Evolutionary conservation across 2,329 filamentous ascomycete genomes (phyloP), one percentile per base, ranked within the genome.

Genomic region (Pseudopithomyces chartarum): DNA sequence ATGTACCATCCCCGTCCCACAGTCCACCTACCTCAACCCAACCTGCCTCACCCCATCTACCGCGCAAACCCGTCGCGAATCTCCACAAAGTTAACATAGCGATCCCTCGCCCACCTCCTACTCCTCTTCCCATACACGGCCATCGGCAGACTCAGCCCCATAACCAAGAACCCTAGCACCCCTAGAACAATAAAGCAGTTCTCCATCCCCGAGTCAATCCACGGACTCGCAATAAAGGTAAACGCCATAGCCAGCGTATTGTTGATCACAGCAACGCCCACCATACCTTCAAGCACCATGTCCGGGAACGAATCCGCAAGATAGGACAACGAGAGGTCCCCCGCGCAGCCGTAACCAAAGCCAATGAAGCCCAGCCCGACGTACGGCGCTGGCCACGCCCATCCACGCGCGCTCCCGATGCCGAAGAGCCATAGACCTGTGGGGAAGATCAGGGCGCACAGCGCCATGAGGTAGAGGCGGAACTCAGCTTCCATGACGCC

Each of bases 321-420:
- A 38, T 63, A 63, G 4, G 61, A 59, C 51, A 63, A 23, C 32
- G 56, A 60, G 50, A 86, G 66, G 68, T 86, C 84, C 6, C 84
- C 84, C 2, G 82, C 82, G 49, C 83, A 85, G 7, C 84, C 84
- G 69, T 83, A 86, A 2, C 84, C 84, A 53, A 86, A 86, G 4
- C 84, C 84, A 26, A 85, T 85, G 60, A 85, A 80, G 3, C 81
- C 84, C 0, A 86, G 71, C 1, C 82, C 84, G 13, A 86, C 73
- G 52, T 86, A 86, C 0, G 83, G 81, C 8, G 74, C 74, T 1
- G 79, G 81, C 84, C 84, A 85, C 34, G 69, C 60, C 82, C 81
- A 84, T 1, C 79, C 81, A 36, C 81, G 73, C 10, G 73, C 78
- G 2, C 80, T 81, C 0, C 81, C 82, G 36, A 85, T 80, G 6